Evolutionary conservation across 1,284 basidiomycete genomes (phyloP), one percentile per base, ranked within the genome.

Genomic region (Leccinum pallidistipes): DNA sequence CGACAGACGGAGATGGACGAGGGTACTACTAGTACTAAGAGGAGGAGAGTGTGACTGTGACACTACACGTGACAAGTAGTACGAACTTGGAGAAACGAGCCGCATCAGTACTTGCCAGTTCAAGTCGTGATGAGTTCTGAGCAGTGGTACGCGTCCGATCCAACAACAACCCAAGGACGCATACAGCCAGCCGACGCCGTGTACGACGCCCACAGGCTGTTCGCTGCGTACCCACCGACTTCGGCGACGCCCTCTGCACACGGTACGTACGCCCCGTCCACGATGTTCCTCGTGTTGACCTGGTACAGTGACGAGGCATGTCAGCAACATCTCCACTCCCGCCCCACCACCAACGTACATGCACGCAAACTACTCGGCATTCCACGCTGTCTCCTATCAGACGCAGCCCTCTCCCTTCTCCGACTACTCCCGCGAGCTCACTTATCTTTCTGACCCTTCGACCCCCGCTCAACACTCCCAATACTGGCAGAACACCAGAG

Each of bases 191-290:
- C 69, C 45, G 76, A 79, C 64, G 71, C 86, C 3, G 84, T 85
- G 7, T 84, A 87, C 56, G 82, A 86, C 71, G 83, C 86, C 3
- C 88, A 88, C 65, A 76, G 81, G 52, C 72, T 90, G 38, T 78
- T 90, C 50, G 80, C 84, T 7, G 78, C 80, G 36, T 91, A 90
- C 70, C 87, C 90, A 21, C 80, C 87, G 66, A 86, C 86, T 40
- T 89, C 87, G 61, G 85, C 85, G 45, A 88, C 85, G 4, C 87
- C 89, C 29, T 81, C 87, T 7, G 80, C 83, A 50, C 88, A 91
- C 68, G 86, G 90, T 89, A 68, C 76, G 65, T 51, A 57, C 50
- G 7, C 47, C 24, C 58, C 27, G 24, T 57, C 62, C 16, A 16
- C 9, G 21, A 56, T 58, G 58, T 61, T 54, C 58, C 64, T 21